Base-by-base conservation (phyloP, 1,139 yeast genomes). In the Pneumocystis oryctolagi region DNA sequence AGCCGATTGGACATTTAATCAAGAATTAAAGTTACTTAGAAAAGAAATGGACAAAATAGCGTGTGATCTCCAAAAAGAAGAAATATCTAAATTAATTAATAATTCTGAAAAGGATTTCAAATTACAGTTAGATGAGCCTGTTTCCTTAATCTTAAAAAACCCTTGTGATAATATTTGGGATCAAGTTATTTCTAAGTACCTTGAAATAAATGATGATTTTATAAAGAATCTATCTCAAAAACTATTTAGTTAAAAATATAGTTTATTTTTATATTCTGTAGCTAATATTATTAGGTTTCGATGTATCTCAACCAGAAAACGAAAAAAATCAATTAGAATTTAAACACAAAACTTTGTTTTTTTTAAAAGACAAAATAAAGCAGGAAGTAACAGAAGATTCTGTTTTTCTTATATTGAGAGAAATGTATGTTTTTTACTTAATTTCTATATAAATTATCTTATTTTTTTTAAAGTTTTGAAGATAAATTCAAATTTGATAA, bases 401-500 rank as follows among this genome's bases (percentile, higher is more conserved):
- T 56, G 74, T 77, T 4, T 68, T 73, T 39, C 67, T 68, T 62
- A 65, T 73, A 25, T 70, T 77, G 61, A 72, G 76, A 18, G 78
- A 81, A 64, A 76, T 81, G 59, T 57, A 57, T 35, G 18, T 20
- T 57, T 57, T 57, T 57, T 12, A 14, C 12, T 35, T 57, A 35
- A 39, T 57, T 35, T 47, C 20, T 47, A 25, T 47, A 25, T 25
- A 57, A 20, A 9, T 35, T 28, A 35, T 30, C n/a, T 57, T 9
- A 57, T 39, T 20, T 35, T n/a, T n/a, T n/a, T 57, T 39, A 20
- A 35, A 57, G 59, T 66, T 92, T 92, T 74, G 97, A 90, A 70
- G 88, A 84, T 65, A 77, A 76, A 63, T 92, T 92, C 76, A 79
- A 94, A 68, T 92, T 87, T 72, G 96, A 89, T 73, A 83, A 80